Evolutionary conservation across 306 rosid genomes (phyloP).

Genomic region (Dicorynia guianensis): DNA sequence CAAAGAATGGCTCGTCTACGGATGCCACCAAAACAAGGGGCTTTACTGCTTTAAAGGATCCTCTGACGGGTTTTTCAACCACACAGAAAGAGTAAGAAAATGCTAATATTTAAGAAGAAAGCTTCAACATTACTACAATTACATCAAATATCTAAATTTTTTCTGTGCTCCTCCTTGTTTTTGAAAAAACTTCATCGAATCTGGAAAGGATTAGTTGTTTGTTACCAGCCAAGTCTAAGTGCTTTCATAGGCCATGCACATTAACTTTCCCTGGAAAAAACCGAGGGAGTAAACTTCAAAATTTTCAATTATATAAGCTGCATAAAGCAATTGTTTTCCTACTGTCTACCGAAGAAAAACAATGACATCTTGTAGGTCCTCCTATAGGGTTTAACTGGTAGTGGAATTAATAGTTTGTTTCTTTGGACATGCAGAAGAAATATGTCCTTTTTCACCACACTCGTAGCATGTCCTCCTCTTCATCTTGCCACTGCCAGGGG

Average conservation of each 20-base stretch:
- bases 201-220: no score
- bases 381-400: conserved; percentile 41
- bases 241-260: no score
- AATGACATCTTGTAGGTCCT: conserved; percentile 11
- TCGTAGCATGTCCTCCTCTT: conserved; percentile 86
- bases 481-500: conserved; percentile 62
- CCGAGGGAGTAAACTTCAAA: conserved; percentile 1
- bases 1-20: no score
- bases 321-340: background rate
- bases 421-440: conserved; percentile 71
- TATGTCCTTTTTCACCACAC: conserved; percentile 92
- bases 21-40: background rate
- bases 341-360: conserved; percentile 7
- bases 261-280: no score
- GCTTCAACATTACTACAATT: background rate
- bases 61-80: conserved; percentile 8
- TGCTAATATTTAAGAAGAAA: conserved; percentile 20
- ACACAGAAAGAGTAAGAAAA: background rate
- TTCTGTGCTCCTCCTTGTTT: conserved; percentile 1
- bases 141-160: background rate
- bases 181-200: no score
- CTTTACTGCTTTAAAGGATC: background rate
- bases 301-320: conserved; percentile 4
- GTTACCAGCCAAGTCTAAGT: no score
- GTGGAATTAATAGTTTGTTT: conserved; percentile 50